phyloP scores from a whole-genome alignment of 768 basidiomycete species.

The Russula compacta region DNA sequence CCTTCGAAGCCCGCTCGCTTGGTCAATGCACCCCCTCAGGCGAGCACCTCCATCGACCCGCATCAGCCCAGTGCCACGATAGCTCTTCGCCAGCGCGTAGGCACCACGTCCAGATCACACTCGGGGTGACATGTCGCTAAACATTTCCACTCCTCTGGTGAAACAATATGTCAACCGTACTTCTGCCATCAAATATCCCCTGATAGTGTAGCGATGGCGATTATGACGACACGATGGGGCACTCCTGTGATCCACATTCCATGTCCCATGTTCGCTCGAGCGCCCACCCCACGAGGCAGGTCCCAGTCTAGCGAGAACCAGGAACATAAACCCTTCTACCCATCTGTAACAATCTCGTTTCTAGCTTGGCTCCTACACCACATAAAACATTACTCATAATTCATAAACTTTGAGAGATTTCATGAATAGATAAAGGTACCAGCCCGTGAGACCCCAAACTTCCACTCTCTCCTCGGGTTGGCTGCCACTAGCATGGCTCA shows the following conservation, averaged over 20 bases:
- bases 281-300: neutral
- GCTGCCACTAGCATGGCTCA: constrained; percentile 36
- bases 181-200: neutral
- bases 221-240: neutral
- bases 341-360: neutral
- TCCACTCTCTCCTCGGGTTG: constrained; percentile 45
- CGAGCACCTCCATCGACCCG: constrained; percentile 6
- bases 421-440: constrained; percentile 66
- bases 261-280: too few relatives aligned
- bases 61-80: neutral
- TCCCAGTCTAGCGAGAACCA: neutral
- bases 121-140: neutral
- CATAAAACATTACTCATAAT: constrained; percentile 26
- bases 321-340: neutral
- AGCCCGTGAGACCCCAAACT: constrained; percentile 79
- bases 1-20: neutral
- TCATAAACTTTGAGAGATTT: constrained; percentile 41
- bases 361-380: neutral
- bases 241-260: neutral
- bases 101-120: neutral
- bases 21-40: neutral
- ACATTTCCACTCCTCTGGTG: neutral
- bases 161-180: neutral
- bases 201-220: neutral
- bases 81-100: constrained; percentile 4